Evolutionary conservation across 2,329 filamentous ascomycete species (phyloP), one percentile per base, ranked within the genome.

Genomic region (Ophiostoma tasmaniense): DNA sequence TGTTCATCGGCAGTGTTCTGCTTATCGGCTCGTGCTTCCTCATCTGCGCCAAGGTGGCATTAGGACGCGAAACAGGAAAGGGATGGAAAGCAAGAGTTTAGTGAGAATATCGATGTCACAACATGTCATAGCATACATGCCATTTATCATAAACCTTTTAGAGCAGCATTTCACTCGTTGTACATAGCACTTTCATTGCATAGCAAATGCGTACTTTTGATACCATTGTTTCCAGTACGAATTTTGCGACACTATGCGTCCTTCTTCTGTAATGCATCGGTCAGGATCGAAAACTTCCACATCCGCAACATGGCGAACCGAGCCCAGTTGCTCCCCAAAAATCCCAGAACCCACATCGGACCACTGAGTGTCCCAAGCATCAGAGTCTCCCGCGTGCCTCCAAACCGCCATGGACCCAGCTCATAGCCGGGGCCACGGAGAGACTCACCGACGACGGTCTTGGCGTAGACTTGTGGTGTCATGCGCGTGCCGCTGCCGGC

Each of bases 1-100:
- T 74, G 0, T 86, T 85, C 72, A 80, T 82, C 0, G 84, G 81
- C 0, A 73, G 74, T 0, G 78, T 76, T 28, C 69, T 86, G 73
- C 45, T 83, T 10, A 67, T 82, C 1, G 82, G 82, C 0, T 76
- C 75, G 42, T 73, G 71, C 0, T 78, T 83, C 17, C 74, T 84
- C 67, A 66, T 76, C 0, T 76, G 77, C 0, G 79, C 81, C 10
- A 78, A 80, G 73, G 59, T 76, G 45, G 78, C 75, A 17, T 78
- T 78, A 73, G 79, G 79, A 75, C 76, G 76, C 62, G 78, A 74
- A 71, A 74, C 76, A 7, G 78, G 78, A 0, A 70, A 73, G n/a
- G 78, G 78, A 11, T 81, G 80, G 78, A 73, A 50, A 66, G 77
- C 76, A 0, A 83, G 79, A 74, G 78, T 83, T 3, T 78, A 68